Conservation (phyloP, 1,284 basidiomycete genomes). For the Gomphus bonarii region DNA sequence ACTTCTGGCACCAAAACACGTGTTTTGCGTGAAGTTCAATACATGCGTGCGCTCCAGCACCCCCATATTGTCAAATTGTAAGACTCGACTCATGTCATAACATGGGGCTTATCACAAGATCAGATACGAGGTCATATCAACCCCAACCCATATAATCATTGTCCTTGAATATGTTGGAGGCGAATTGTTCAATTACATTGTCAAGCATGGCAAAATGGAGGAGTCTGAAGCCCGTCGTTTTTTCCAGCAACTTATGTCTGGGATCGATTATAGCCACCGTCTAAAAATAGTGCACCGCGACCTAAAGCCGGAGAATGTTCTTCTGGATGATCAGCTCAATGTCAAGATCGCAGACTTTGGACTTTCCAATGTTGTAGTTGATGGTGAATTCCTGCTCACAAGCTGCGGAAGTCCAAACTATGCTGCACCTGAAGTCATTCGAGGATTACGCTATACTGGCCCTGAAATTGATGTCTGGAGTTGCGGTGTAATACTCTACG, state of each 20-base stretch:
- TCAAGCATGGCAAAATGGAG: constrained; percentile 78
- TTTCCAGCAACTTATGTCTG: constrained; percentile 95
- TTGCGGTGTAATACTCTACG: constrained; percentile 90
- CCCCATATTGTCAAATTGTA: constrained; percentile 96
- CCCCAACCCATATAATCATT: constrained; percentile 89
- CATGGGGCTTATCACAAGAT: neutral
- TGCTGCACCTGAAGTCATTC: constrained; percentile 92
- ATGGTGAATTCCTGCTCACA: constrained; percentile 91
- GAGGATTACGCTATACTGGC: constrained; percentile 86
- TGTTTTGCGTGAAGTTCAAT: constrained; percentile 93
- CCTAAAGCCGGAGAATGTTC: constrained; percentile 88
- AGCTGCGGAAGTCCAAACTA: constrained; percentile 96
- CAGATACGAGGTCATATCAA: constrained; percentile 94
- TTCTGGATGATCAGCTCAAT: constrained; percentile 68
- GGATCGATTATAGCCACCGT: constrained; percentile 90
- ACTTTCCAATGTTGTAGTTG: constrained; percentile 86
- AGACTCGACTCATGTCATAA: neutral
- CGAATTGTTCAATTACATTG: constrained; percentile 95
- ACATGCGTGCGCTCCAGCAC: constrained; percentile 84
- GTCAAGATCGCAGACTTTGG: constrained; percentile 98
- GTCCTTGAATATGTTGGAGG: constrained; percentile 90
- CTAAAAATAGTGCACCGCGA: constrained; percentile 95
- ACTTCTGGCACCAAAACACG: constrained; percentile 85
- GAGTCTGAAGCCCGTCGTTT: constrained; percentile 80
- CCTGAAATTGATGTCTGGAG: constrained; percentile 99